Percentiles rank a stretch among this genome's conserved stretches.
These are phyloP conservation scores for Scortechinia acanthostroma DNA, from an alignment of 2,329 filamentous ascomycete species.

Conservation along the genomic window DNA sequence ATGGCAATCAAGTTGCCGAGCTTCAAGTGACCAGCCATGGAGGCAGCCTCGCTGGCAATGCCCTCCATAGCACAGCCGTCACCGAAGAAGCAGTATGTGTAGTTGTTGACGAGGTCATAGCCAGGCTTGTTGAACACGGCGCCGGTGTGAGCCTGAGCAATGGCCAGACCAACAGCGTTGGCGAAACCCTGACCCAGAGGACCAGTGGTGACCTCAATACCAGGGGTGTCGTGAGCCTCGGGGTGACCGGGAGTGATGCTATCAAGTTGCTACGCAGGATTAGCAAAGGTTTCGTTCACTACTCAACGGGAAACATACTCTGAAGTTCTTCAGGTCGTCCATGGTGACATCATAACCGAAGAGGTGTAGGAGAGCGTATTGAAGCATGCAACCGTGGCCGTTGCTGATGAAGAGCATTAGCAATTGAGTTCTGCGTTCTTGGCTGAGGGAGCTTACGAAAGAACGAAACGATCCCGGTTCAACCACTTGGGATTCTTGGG, in stretches of 20 bases:
- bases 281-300: constrained; percentile 7
- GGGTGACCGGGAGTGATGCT: constrained; percentile 91
- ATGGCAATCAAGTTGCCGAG: constrained; percentile 94
- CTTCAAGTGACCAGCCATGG: constrained; percentile 89
- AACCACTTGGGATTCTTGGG: constrained; percentile 96
- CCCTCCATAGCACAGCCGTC: constrained; percentile 99
- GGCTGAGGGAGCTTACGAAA: constrained; percentile 68
- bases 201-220: constrained; percentile 95
- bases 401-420: constrained; percentile 50
- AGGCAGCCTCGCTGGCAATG: constrained; percentile 86
- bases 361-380: constrained; percentile 95
- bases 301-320: constrained; percentile 51
- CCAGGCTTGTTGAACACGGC: constrained; percentile 95
- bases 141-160: constrained; percentile 86
- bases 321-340: constrained; percentile 92
- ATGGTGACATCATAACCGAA: constrained; percentile 83
- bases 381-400: constrained; percentile 98
- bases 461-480: constrained; percentile 96
- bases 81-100: constrained; percentile 94
- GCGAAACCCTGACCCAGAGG: constrained; percentile 94
- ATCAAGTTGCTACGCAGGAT: constrained; percentile 34
- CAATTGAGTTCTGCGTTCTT: constrained; percentile 5
- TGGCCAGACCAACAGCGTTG: constrained; percentile 95
- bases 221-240: constrained; percentile 91
- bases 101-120: constrained; percentile 86